These are phyloP conservation scores for Ceratocystis alfenasii DNA, from an alignment of 2,329 filamentous ascomycete genomes.

Conservation along the genomic window DNA sequence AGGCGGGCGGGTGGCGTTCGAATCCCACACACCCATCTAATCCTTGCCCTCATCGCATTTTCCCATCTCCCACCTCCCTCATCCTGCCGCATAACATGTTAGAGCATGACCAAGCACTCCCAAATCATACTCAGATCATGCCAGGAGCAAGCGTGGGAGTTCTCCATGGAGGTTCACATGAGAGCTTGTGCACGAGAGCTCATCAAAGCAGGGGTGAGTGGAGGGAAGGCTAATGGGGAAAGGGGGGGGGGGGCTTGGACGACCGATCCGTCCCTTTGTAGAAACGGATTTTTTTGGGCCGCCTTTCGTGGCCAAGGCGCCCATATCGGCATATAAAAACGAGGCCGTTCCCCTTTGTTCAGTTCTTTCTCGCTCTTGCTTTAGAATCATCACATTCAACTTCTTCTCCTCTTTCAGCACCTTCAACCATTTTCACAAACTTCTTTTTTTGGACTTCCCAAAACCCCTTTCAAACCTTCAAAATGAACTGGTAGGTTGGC, in stretches of 20 bases:
- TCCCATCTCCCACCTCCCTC: background rate
- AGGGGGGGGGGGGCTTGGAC: background rate
- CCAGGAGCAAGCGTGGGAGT: background rate
- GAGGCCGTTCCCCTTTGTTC: background rate
- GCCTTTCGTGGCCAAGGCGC: background rate
- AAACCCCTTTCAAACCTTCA: conserved; percentile 15
- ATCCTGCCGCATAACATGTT: background rate
- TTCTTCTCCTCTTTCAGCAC: background rate
- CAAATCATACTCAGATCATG: background rate
- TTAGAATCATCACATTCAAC: conserved; percentile 5
- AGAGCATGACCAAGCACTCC: background rate
- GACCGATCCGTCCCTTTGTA: background rate
- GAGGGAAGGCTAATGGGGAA: background rate
- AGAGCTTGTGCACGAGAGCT: background rate
- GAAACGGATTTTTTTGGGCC: background rate
- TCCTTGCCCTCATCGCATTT: too few relatives aligned
- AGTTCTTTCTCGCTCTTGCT: conserved; percentile 1
- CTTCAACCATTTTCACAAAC: background rate
- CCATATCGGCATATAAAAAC: conserved; percentile 10
- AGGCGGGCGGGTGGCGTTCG: background rate
- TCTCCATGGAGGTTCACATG: background rate
- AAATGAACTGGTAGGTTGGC: conserved; percentile 22
- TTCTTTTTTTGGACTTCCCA: conserved; percentile 9
- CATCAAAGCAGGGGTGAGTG: background rate
- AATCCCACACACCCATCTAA: background rate